Percentiles rank a stretch among this genome's conserved stretches.
Evolutionary conservation across 352 stramenopile genomes (phyloP).

Genomic region (Peronospora destructor): DNA sequence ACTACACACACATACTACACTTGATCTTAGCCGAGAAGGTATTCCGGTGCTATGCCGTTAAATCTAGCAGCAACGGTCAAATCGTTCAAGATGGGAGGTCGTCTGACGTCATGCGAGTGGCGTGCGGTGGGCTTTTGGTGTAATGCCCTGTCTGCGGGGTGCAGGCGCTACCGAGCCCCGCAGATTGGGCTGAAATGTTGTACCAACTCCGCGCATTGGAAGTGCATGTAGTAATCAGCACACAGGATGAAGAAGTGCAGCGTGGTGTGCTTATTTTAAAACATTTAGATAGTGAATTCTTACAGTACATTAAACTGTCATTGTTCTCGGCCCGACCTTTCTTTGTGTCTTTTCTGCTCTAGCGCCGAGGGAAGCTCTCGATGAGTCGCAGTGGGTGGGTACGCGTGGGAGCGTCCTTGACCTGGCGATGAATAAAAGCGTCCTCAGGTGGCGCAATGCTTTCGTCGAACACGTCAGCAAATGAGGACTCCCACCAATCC

Average conservation of each 20-base stretch:
- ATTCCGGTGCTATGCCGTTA: no score
- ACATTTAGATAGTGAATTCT: conserved; percentile 18
- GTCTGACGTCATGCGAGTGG: no score
- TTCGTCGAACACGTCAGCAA: conserved; percentile 59
- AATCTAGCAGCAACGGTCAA: no score
- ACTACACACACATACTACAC: no score
- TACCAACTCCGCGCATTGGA: no score
- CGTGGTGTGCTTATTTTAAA: conserved; percentile 5
- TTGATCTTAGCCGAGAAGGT: no score
- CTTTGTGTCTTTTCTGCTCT: not conserved
- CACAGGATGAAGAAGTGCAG: not conserved
- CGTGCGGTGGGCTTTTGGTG: no score
- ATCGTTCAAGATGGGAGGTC: no score
- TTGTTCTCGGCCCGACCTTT: conserved; percentile 1
- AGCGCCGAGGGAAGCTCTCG: conserved; percentile 33
- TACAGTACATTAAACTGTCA: conserved; percentile 23
- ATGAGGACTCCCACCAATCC: conserved; percentile 30
- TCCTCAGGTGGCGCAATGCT: conserved; percentile 39
- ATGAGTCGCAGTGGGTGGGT: conserved; percentile 26
- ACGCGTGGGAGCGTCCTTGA: conserved; percentile 16
- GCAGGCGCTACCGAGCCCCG: no score
- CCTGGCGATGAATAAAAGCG: conserved; percentile 51
- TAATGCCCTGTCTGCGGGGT: no score
- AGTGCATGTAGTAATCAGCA: no score
- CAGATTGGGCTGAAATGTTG: no score